Evolutionary conservation across 2,329 filamentous ascomycete genomes (phyloP).

Genomic region (Cordyceps tenuipes): DNA sequence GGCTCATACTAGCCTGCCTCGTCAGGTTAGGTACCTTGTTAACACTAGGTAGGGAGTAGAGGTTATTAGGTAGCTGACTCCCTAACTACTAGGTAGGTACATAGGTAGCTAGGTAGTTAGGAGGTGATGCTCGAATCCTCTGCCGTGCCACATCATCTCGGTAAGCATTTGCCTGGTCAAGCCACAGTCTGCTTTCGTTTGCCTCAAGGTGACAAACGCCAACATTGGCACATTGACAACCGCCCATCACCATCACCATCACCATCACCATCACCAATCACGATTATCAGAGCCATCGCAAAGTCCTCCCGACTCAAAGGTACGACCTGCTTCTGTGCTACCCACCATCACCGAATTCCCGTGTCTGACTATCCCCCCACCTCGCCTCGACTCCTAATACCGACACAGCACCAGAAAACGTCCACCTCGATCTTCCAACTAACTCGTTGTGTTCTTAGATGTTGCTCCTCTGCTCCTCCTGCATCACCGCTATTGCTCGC

Average conservation of each 20-base stretch:
- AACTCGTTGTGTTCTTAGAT: too few relatives aligned
- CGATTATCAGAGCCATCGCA: not conserved
- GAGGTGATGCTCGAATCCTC: too few relatives aligned
- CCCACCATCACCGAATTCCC: not conserved
- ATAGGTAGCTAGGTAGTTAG: too few relatives aligned
- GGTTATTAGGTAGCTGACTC: too few relatives aligned
- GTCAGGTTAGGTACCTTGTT: too few relatives aligned
- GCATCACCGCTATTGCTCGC: conserved; percentile 2
- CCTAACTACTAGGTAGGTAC: too few relatives aligned
- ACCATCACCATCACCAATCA: not conserved
- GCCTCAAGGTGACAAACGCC: not conserved
- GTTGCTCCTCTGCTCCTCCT: not conserved
- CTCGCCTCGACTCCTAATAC: not conserved
- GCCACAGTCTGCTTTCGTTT: not conserved
- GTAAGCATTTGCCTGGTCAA: too few relatives aligned
- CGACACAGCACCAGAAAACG: not conserved
- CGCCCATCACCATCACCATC: not conserved
- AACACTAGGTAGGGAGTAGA: too few relatives aligned
- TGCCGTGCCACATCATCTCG: too few relatives aligned
- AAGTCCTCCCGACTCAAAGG: not conserved
- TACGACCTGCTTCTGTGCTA: not conserved
- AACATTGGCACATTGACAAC: not conserved
- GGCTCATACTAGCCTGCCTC: not conserved
- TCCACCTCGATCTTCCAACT: not conserved
- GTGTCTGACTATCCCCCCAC: not conserved